phyloP scores from a whole-genome alignment of 768 basidiomycete species.

The Suillus tomentosus region DNA sequence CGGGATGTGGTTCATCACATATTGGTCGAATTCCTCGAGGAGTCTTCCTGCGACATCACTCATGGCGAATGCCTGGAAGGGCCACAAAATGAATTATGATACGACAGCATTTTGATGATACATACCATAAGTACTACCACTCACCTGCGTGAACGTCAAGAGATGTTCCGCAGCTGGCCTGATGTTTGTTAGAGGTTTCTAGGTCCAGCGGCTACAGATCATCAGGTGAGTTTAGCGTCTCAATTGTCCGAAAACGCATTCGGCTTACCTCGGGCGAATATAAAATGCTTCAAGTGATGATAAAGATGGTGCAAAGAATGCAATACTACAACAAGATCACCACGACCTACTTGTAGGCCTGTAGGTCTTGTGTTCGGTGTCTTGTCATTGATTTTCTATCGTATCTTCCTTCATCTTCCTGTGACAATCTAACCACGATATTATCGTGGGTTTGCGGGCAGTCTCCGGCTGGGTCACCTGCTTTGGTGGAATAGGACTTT shows the following conservation, averaged over 20 bases:
- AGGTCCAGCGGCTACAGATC: background rate
- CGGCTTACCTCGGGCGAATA: background rate
- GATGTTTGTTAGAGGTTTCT: background rate
- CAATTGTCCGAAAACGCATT: background rate
- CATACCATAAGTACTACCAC: background rate
- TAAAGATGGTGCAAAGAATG: background rate
- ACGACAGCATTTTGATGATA: background rate
- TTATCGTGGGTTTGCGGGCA: background rate
- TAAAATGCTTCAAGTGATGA: background rate
- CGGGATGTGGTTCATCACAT: conserved; percentile 3
- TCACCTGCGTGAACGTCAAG: background rate
- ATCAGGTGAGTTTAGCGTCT: background rate
- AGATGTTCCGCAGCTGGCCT: background rate
- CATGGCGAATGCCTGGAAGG: background rate
- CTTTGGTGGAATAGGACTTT: background rate
- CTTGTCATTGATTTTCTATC: background rate
- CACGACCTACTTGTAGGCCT: background rate
- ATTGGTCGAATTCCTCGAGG: background rate
- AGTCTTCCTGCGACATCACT: background rate
- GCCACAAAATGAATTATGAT: background rate
- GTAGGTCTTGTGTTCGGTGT: background rate
- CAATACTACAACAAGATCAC: background rate
- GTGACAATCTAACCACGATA: background rate
- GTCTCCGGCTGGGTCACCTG: background rate
- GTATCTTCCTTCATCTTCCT: background rate